Base-by-base conservation (phyloP, 768 basidiomycete genomes). In the Coprinopsis sp. region DNA sequence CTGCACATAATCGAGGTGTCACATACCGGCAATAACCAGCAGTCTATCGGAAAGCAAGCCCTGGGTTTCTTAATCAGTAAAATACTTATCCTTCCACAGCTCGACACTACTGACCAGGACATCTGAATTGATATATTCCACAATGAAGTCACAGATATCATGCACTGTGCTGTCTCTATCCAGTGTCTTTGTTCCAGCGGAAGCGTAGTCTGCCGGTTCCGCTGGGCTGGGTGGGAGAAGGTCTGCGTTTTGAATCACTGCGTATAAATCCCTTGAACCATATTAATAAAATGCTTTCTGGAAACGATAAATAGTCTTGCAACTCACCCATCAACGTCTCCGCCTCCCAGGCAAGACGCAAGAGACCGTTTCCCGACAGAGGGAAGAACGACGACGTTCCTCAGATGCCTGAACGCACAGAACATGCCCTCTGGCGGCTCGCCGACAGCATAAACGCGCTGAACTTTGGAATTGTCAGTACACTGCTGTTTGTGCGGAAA, bases 101-200 rank as follows among this genome's bases (percentile, higher is more conserved):
- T 1, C 6, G n/a, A n/a, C 14, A 18, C 7, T 6, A 57, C 74
- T 16, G 63, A 88, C 87, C 73, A 89, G 63, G 33, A 89, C 76
- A 56, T 91, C 87, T 0, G 87, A 88, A 51, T 87, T 76, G 58
- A 92, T 88, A 46, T 91, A 92, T 54, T 91, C 81, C 12, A 89
- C 79, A 19, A 92, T 68, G 54, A 92, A 91, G 47, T 91, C 72
- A 50, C 84, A 86, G 12, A 91, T 79, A 53, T 90, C 86, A 1
- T 81, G 69, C 4, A 88, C 74, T 0, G 71, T 78, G 46, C 79
- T 78, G 6, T 77, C 71, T 14, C 74, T 64, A 0, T 71, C 68
- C 11, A 82, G 62, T 3, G 58, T 63, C 34, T 62, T 64, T 1
- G 74, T 63, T 0, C 52, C 54, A 6, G 62, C 65, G 2, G 71